A percentile compares a stretch with the other conserved stretches of the same genome.
Conservation (phyloP, 768 basidiomycete genomes). For the Tremella mesenterica region DNA sequence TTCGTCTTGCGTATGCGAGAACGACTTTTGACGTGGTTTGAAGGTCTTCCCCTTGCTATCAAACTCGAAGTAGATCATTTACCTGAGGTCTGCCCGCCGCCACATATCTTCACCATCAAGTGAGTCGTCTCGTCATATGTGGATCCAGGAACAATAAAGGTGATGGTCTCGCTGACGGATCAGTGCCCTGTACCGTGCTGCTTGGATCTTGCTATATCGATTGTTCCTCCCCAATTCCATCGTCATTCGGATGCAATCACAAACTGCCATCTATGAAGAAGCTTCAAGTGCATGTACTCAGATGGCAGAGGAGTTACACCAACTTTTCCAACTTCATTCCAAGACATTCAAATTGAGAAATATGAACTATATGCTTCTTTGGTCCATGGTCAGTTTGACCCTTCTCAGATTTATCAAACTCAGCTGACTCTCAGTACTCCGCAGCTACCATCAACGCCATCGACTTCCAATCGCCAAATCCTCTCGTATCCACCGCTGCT, state of each 20-base stretch:
- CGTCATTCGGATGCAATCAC: slow-evolving; percentile 1
- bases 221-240: slow-evolving; percentile 15
- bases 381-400: slow-evolving; percentile 14
- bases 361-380: slow-evolving; percentile 18
- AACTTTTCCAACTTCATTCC: slow-evolving; percentile 12
- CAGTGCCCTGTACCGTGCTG: slow-evolving; percentile 19
- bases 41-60: slow-evolving; percentile 9
- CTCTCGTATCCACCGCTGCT: slow-evolving; percentile 5
- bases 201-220: slow-evolving; percentile 20
- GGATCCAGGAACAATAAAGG: not conserved
- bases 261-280: not conserved
- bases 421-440: slow-evolving; percentile 11
- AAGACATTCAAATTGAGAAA: slow-evolving; percentile 18
- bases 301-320: slow-evolving; percentile 19
- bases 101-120: slow-evolving; percentile 23
- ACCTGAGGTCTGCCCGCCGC: slow-evolving; percentile 18
- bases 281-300: slow-evolving; percentile 8
- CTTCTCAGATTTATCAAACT: not conserved
- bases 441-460: slow-evolving; percentile 21
- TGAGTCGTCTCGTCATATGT: slow-evolving; percentile 1
- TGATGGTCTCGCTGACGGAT: not conserved
- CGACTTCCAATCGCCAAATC: slow-evolving; percentile 11
- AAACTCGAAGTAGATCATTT: slow-evolving; percentile 9
- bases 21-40: slow-evolving; percentile 7
- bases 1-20: slow-evolving; percentile 10